Evolutionary conservation across 2,329 filamentous ascomycete genomes (phyloP).

Genomic region (Cryphonectria naterciae): DNA sequence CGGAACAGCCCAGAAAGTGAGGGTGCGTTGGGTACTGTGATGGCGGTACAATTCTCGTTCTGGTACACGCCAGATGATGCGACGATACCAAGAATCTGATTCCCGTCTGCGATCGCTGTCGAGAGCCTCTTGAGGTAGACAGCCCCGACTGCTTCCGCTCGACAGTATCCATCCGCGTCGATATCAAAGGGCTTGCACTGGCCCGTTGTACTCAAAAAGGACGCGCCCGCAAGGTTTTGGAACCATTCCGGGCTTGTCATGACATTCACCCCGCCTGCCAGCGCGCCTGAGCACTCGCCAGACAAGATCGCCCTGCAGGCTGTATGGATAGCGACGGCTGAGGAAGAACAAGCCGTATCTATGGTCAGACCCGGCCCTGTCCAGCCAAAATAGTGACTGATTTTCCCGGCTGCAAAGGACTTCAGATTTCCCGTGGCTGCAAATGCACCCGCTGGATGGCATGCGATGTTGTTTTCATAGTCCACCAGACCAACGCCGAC

Average conservation of each 20-base stretch:
- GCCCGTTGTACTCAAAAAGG: constrained; percentile 39
- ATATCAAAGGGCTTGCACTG: constrained; percentile 40
- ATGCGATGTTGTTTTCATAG: constrained; percentile 46
- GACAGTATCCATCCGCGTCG: constrained; percentile 52
- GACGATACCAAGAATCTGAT: constrained; percentile 49
- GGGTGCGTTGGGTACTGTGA: constrained; percentile 35
- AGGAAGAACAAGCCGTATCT: constrained; percentile 45
- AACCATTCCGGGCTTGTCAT: constrained; percentile 35
- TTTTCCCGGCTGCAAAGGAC: constrained; percentile 35
- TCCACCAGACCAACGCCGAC: constrained; percentile 41
- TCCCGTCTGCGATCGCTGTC: constrained; percentile 50
- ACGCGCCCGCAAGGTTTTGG: constrained; percentile 36
- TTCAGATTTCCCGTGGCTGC: constrained; percentile 36
- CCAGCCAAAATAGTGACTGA: constrained; percentile 43
- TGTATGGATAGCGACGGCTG: constrained; percentile 42
- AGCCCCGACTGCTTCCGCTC: constrained; percentile 51
- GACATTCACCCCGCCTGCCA: constrained; percentile 39
- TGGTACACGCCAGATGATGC: constrained; percentile 44
- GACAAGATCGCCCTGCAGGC: constrained; percentile 37
- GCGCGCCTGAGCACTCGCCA: constrained; percentile 38
- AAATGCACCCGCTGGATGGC: constrained; percentile 43
- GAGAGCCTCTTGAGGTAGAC: constrained; percentile 53
- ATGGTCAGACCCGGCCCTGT: constrained; percentile 38
- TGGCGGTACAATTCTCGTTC: constrained; percentile 42
- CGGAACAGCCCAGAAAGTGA: constrained; percentile 38